A percentile compares a stretch with the other conserved stretches of the same genome.
phyloP scores from a whole-genome alignment of 768 basidiomycete genomes.

The Fomitopsis serialis region DNA sequence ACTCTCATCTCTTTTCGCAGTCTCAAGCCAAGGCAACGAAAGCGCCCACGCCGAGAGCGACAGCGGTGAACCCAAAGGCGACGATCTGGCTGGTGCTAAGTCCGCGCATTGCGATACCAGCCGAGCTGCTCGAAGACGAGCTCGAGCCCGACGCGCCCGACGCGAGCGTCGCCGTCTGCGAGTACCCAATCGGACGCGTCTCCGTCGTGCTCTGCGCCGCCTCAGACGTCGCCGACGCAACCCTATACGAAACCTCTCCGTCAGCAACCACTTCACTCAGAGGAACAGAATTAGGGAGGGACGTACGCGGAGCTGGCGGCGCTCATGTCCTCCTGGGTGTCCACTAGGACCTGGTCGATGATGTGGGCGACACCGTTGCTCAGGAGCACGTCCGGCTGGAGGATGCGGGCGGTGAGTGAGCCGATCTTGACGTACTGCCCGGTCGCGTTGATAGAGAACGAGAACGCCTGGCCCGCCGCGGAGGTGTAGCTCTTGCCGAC shows the following conservation, averaged over 20 bases:
- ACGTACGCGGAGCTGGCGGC: conserved; percentile 54
- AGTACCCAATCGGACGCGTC: conserved; percentile 35
- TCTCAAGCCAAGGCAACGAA: neutral
- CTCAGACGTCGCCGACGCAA: conserved; percentile 43
- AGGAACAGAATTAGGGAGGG: neutral
- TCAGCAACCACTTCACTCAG: neutral
- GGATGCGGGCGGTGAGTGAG: conserved; percentile 44
- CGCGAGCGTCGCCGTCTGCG: conserved; percentile 13
- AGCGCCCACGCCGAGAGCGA: neutral
- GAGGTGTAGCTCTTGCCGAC: conserved; percentile 38
- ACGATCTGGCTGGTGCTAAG: neutral
- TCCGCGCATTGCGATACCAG: neutral
- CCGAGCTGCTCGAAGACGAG: neutral
- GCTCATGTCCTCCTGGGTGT: conserved; percentile 33
- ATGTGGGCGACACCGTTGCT: conserved; percentile 69
- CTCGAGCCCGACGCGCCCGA: conserved; percentile 2
- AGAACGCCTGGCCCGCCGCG: conserved; percentile 50
- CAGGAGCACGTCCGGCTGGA: conserved; percentile 53
- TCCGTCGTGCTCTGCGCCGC: conserved; percentile 32
- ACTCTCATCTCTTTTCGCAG: no score
- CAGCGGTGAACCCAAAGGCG: neutral
- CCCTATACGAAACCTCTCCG: conserved; percentile 18
- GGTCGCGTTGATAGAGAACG: conserved; percentile 46
- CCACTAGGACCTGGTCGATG: conserved; percentile 48
- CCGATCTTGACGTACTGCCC: conserved; percentile 52